Evolutionary conservation across 306 rosid genomes (phyloP).

Genomic region (Lagenaria siceraria): DNA sequence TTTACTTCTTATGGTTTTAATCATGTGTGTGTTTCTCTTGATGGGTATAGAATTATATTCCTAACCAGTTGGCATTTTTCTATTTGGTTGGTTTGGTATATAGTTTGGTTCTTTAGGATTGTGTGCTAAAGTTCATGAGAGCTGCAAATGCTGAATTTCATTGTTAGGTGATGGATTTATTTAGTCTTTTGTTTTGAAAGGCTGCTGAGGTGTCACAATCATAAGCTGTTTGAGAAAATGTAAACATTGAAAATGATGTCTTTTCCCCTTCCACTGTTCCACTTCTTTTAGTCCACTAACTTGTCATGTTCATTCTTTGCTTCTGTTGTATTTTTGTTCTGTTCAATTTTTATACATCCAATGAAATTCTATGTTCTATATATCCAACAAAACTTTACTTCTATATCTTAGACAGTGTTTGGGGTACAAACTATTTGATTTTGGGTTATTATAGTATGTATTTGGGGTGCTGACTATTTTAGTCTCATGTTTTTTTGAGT

Average conservation of each 20-base stretch:
- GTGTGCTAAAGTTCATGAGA: background rate
- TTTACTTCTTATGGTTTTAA: background rate
- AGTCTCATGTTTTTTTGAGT: background rate
- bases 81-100: background rate
- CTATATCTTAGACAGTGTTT: too few relatives aligned
- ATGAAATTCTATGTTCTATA: background rate
- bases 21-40: background rate
- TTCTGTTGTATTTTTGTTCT: background rate
- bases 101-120: background rate
- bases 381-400: too few relatives aligned
- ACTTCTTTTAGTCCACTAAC: background rate
- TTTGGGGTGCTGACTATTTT: too few relatives aligned
- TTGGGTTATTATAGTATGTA: too few relatives aligned
- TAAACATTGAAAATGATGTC: background rate
- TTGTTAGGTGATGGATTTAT: background rate
- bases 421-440: too few relatives aligned
- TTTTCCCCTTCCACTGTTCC: background rate
- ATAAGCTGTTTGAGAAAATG: background rate
- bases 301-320: background rate
- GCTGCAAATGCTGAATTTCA: background rate
- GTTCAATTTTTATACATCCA: background rate
- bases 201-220: conserved; percentile 5
- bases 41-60: background rate
- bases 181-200: background rate
- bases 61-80: background rate